Evolutionary conservation across 2,329 filamentous ascomycete genomes (phyloP).

Genomic region (Paecilomyces niveus): DNA sequence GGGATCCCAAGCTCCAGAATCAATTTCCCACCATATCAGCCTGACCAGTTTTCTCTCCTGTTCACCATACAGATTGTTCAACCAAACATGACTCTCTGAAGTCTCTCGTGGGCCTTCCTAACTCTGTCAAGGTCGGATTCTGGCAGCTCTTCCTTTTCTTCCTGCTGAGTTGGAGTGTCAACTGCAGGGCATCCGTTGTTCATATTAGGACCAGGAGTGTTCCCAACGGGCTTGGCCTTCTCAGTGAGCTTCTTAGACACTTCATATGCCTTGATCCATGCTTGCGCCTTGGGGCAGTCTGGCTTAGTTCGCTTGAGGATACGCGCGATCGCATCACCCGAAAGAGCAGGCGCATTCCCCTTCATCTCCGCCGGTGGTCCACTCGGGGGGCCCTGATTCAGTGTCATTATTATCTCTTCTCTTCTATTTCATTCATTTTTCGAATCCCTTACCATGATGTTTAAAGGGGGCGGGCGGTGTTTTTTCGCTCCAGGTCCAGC

Average conservation of each 20-base stretch:
- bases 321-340: slow-evolving; percentile 9
- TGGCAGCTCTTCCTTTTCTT: neutral
- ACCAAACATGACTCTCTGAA: slow-evolving; percentile 8
- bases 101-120: slow-evolving; percentile 9
- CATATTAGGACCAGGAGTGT: neutral
- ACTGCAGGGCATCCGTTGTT: neutral
- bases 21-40: neutral
- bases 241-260: slow-evolving; percentile 2
- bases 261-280: slow-evolving; percentile 13
- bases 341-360: slow-evolving; percentile 4
- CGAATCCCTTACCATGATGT: neutral
- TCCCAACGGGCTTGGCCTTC: slow-evolving; percentile 2
- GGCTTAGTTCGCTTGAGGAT: slow-evolving; percentile 13
- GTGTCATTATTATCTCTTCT: neutral
- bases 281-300: slow-evolving; percentile 11
- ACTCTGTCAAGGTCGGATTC: slow-evolving; percentile 2
- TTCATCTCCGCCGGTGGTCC: neutral
- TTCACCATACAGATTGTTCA: neutral
- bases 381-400: neutral
- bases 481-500: neutral
- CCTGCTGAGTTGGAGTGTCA: neutral
- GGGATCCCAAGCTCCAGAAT: neutral
- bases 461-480: neutral
- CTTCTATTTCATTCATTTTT: neutral
- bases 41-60: neutral